These are phyloP conservation scores for Bullera alba DNA, from an alignment of 768 basidiomycete species.

Conservation along the genomic window DNA sequence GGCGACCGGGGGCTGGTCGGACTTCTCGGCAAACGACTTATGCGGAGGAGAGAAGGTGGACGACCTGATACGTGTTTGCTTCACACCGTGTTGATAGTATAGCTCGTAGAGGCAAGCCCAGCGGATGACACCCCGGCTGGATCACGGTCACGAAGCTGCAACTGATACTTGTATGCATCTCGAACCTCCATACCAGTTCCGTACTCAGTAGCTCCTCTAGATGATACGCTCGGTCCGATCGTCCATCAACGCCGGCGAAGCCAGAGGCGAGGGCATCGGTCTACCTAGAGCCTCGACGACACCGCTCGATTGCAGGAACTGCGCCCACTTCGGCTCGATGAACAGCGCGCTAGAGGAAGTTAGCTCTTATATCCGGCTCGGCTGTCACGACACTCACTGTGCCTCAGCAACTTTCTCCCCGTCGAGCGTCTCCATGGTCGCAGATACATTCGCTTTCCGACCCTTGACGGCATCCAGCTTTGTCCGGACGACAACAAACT, in stretches of 20 bases:
- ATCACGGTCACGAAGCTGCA: too few relatives aligned
- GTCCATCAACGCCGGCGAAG: slow-evolving; percentile 21
- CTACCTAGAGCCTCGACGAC: slow-evolving; percentile 64
- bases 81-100: too few relatives aligned
- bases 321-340: slow-evolving; percentile 82
- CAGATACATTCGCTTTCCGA: slow-evolving; percentile 67
- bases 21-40: too few relatives aligned
- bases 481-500: slow-evolving; percentile 80
- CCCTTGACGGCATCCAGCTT: slow-evolving; percentile 62
- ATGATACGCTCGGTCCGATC: slow-evolving; percentile 6
- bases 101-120: too few relatives aligned
- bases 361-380: neutral
- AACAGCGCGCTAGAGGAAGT: slow-evolving; percentile 60
- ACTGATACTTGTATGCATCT: too few relatives aligned
- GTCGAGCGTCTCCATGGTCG: slow-evolving; percentile 68
- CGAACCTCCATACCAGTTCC: too few relatives aligned
- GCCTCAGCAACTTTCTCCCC: slow-evolving; percentile 79
- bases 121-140: too few relatives aligned
- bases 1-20: too few relatives aligned
- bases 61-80: too few relatives aligned
- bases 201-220: too few relatives aligned
- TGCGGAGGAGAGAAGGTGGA: too few relatives aligned
- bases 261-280: slow-evolving; percentile 39
- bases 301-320: slow-evolving; percentile 59
- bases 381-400: slow-evolving; percentile 51